Evolutionary conservation across 768 basidiomycete species (phyloP).

Genomic region (Termitomyces sp.): DNA sequence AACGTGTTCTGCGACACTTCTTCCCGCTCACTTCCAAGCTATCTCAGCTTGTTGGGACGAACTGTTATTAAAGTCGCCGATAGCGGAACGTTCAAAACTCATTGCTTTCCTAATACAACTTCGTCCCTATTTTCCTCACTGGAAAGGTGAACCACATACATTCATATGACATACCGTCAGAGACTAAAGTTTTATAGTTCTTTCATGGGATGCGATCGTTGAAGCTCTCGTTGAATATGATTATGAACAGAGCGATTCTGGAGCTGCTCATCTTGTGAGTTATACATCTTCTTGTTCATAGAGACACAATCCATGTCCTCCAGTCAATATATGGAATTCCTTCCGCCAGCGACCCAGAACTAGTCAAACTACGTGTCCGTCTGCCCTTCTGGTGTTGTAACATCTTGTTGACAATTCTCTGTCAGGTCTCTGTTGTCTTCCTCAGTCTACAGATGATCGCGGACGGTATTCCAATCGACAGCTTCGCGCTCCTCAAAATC

Average conservation of each 20-base stretch:
- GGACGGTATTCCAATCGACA: conserved; percentile 53
- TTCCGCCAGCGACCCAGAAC: conserved; percentile 40
- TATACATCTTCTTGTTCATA: neutral
- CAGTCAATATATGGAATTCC: conserved; percentile 44
- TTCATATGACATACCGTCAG: neutral
- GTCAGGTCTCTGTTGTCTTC: conserved; percentile 49
- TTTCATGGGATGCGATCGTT: conserved; percentile 60
- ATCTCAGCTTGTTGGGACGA: conserved; percentile 70
- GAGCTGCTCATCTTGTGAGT: conserved; percentile 38
- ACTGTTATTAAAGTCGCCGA: conserved; percentile 47
- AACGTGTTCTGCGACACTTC: conserved; percentile 53
- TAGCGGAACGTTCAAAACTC: conserved; percentile 52
- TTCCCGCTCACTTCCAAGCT: conserved; percentile 60
- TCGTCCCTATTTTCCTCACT: conserved; percentile 60
- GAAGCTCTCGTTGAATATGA: conserved; percentile 56
- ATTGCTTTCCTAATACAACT: conserved; percentile 63
- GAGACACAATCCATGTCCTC: neutral
- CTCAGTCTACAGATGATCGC: conserved; percentile 64
- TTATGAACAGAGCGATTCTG: conserved; percentile 32
- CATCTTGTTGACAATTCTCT: neutral
- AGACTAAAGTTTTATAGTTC: conserved; percentile 33
- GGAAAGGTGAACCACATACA: conserved; percentile 45
- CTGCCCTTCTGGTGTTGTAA: neutral
- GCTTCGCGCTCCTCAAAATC: conserved; percentile 50
- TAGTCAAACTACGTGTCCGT: conserved; percentile 41